Conservation (phyloP, 768 basidiomycete species). For the Gyrodon lividus region DNA sequence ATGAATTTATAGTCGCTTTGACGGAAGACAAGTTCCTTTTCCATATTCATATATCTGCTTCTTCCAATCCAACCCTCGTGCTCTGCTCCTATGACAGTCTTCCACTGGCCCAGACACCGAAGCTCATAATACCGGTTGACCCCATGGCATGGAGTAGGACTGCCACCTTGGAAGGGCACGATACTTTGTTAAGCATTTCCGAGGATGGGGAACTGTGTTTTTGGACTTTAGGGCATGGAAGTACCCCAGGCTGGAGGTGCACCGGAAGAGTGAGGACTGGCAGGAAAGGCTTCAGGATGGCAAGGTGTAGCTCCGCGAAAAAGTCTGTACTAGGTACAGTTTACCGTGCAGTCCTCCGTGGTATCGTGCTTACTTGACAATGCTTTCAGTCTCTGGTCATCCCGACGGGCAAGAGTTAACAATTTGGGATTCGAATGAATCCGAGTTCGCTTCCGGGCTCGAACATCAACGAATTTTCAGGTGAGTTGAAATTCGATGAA, state of each 20-base stretch:
- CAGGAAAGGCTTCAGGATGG: slow-evolving; percentile 61
- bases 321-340: slow-evolving; percentile 83
- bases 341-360: not conserved
- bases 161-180: slow-evolving; percentile 51
- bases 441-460: slow-evolving; percentile 88
- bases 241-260: slow-evolving; percentile 51
- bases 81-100: slow-evolving; percentile 51
- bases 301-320: slow-evolving; percentile 85
- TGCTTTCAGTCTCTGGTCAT: slow-evolving; percentile 53
- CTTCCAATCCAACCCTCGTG: slow-evolving; percentile 37
- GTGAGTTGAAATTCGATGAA: slow-evolving; percentile 37
- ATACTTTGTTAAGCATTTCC: slow-evolving; percentile 78
- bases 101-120: slow-evolving; percentile 47
- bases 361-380: slow-evolving; percentile 4
- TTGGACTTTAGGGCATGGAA: slow-evolving; percentile 65
- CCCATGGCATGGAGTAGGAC: slow-evolving; percentile 80
- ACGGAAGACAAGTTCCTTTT: slow-evolving; percentile 60
- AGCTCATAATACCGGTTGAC: slow-evolving; percentile 74
- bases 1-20: slow-evolving; percentile 65
- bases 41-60: slow-evolving; percentile 46
- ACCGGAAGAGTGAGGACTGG: slow-evolving; percentile 77
- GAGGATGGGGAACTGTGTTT: slow-evolving; percentile 79
- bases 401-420: slow-evolving; percentile 75
- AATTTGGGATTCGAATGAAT: slow-evolving; percentile 95
- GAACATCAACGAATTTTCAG: slow-evolving; percentile 67